Evolutionary conservation across 306 rosid species (phyloP).

Genomic region (Mimosa pudica): DNA sequence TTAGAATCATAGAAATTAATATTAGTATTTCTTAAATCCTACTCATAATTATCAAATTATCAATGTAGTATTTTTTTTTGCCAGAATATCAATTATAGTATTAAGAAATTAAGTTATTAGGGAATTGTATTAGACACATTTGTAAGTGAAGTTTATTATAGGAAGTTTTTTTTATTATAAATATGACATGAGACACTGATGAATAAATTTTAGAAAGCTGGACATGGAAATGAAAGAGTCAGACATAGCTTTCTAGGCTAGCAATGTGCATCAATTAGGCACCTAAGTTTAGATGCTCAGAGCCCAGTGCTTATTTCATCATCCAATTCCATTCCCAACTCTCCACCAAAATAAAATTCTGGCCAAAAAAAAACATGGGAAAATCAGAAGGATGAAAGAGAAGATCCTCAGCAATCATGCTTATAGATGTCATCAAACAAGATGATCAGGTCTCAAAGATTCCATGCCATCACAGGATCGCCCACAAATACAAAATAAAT

Average conservation of each 20-base stretch:
- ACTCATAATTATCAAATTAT: no score
- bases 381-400: background rate
- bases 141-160: no score
- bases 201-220: no score
- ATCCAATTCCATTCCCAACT: background rate
- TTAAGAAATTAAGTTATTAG: no score
- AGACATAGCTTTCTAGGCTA: conserved; percentile 97
- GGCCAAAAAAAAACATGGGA: background rate
- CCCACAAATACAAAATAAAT: background rate
- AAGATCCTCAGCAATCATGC: conserved; percentile 83
- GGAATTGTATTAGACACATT: no score
- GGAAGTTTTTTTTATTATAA: no score
- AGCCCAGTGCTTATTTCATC: conserved; percentile 92
- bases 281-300: conserved; percentile 59
- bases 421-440: conserved; percentile 76
- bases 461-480: conserved; percentile 94
- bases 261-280: conserved; percentile 69
- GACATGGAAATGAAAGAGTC: conserved; percentile 32
- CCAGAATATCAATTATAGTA: no score
- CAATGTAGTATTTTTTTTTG: no score
- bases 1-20: no score
- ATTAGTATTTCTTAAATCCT: no score
- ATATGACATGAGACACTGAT: no score
- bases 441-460: conserved; percentile 99
- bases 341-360: background rate